Evolutionary conservation across 2,329 filamentous ascomycete genomes (phyloP), one percentile per base, ranked within the genome.

Genomic region (Alternaria ventricosa): DNA sequence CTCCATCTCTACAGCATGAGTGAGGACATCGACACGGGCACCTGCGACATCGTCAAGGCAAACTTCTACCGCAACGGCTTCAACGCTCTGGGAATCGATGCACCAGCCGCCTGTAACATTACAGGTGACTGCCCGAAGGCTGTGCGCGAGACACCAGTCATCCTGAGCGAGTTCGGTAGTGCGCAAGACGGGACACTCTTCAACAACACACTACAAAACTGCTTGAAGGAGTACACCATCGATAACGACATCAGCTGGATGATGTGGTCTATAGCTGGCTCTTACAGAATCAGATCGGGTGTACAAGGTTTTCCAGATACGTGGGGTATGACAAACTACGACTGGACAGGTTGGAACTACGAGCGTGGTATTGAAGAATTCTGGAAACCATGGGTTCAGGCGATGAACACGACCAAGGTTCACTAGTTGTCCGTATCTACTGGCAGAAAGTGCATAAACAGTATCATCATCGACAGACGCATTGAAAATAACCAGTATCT

Each of bases 1-100:
- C 83, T 86, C 71, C 87, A 89, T 77, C 82, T 84, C 28, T 89
- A 89, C 80, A 81, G 79, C 62, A 76, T 77, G 73, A 74, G 71
- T 64, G 73, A 75, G 60, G 73, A 77, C 60, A 57, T 75, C n/a
- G 74, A 82, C 73, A 84, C 83, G 1, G 84, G 81, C 3, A 81
- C 76, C 13, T 86, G 85, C 72, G 77, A 78, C 15, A 79, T 84
- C 60, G 82, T 86, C 74, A 79, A 84, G 74, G 84, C 84, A 9
- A 79, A 78, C 13, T 74, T 87, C 41, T 87, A 85, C 76, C 80
- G 81, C 49, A 83, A 81, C 60, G 84, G 84, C 3, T 85, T 86
- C 78, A 85, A 86, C 64, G 84, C 81, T 61, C 54, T 81, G 1
- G 77, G 77, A 4, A 80, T 80, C 36, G 67, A 75, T 4, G 72